Percentiles rank a stretch among this genome's conserved stretches.
Evolutionary conservation across 306 rosid species (phyloP).

Genomic region (Cicer arietinum): DNA sequence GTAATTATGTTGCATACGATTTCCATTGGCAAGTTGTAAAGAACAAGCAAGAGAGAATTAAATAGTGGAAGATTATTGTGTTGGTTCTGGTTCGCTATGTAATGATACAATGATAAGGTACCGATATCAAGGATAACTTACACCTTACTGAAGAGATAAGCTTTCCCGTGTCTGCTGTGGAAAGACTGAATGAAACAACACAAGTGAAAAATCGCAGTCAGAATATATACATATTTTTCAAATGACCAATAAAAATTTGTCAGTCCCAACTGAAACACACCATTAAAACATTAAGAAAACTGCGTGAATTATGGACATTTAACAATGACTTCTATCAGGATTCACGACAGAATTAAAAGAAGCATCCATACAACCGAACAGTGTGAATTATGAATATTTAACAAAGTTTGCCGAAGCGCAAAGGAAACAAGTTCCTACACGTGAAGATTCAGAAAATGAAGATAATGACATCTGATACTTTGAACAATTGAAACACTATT

Average conservation of each 20-base stretch:
- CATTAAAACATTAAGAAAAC: not conserved
- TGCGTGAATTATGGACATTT: too few relatives aligned
- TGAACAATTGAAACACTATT: too few relatives aligned
- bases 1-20: not conserved
- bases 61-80: not conserved
- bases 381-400: too few relatives aligned
- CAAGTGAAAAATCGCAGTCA: slow-evolving; percentile 56
- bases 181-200: slow-evolving; percentile 80
- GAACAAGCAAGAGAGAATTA: slow-evolving; percentile 3
- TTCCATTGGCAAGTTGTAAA: not conserved
- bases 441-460: too few relatives aligned
- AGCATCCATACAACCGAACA: too few relatives aligned
- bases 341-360: too few relatives aligned
- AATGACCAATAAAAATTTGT: slow-evolving; percentile 35
- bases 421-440: too few relatives aligned
- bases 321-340: too few relatives aligned
- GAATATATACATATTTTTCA: slow-evolving; percentile 39
- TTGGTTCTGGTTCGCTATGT: slow-evolving; percentile 1
- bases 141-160: slow-evolving; percentile 97
- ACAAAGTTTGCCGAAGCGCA: too few relatives aligned
- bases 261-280: slow-evolving; percentile 26
- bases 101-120: slow-evolving; percentile 37
- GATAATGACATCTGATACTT: too few relatives aligned
- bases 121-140: slow-evolving; percentile 69
- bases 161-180: slow-evolving; percentile 88